Conservation (phyloP, 768 basidiomycete genomes). For the Calvatia gigantea region DNA sequence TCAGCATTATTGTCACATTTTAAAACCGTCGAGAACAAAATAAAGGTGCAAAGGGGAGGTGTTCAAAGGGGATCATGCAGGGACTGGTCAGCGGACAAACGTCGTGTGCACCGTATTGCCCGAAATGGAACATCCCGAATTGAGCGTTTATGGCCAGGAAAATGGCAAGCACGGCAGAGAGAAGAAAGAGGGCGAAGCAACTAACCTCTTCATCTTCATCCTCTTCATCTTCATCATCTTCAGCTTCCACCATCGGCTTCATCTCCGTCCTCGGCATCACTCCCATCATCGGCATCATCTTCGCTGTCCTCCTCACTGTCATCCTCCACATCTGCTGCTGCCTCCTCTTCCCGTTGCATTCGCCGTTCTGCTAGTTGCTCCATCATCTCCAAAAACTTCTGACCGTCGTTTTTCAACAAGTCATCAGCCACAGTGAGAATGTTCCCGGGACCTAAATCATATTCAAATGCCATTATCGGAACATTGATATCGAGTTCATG, state of each 20-base stretch:
- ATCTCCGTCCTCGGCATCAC: constrained; percentile 59
- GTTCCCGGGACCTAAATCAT: constrained; percentile 69
- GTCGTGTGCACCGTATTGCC: not conserved
- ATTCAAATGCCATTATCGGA: constrained; percentile 1
- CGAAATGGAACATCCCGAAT: not conserved
- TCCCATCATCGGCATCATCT: constrained; percentile 55
- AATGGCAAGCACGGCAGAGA: not conserved
- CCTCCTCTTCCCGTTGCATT: constrained; percentile 83
- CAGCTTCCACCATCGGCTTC: constrained; percentile 58
- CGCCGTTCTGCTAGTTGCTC: constrained; percentile 94
- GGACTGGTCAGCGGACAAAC: not conserved
- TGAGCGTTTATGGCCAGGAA: not conserved
- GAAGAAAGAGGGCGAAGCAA: constrained; percentile 14
- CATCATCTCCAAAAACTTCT: constrained; percentile 99
- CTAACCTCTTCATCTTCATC: constrained; percentile 56
- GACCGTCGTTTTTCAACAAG: constrained; percentile 96
- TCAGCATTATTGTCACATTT: not conserved
- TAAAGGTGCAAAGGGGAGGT: not conserved
- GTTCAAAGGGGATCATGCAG: not conserved
- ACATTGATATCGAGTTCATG: not conserved
- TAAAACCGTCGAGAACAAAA: not conserved
- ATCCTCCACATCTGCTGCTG: constrained; percentile 41
- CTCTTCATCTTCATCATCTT: constrained; percentile 64
- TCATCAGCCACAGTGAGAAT: constrained; percentile 99
- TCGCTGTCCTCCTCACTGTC: constrained; percentile 46